Conservation (phyloP, 176 grass and related monocot species). For the barley (Hordeum vulgare) region MorexV3_pseudomolecules_assembly NC_058524.1:493976744-493977243, state of each 20-base stretch:
- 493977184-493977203: background rate
- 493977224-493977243: background rate
- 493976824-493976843: background rate
- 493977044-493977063: background rate
- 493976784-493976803: background rate
- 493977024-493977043: background rate
- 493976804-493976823: background rate
- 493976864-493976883: background rate
- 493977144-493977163: background rate
- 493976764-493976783: background rate
- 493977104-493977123: background rate
- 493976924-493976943: background rate
- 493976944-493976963: background rate
- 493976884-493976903: background rate
- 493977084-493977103: background rate
- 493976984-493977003: background rate
- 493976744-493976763: background rate
- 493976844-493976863: background rate
- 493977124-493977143: background rate
- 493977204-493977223: background rate
- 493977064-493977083: background rate
- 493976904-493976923: background rate
- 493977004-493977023: background rate
- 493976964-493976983: background rate
- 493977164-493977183: background rate